Evolutionary conservation across 2,329 filamentous ascomycete species (phyloP).

Genomic region (Paecilomyces fulvus): DNA sequence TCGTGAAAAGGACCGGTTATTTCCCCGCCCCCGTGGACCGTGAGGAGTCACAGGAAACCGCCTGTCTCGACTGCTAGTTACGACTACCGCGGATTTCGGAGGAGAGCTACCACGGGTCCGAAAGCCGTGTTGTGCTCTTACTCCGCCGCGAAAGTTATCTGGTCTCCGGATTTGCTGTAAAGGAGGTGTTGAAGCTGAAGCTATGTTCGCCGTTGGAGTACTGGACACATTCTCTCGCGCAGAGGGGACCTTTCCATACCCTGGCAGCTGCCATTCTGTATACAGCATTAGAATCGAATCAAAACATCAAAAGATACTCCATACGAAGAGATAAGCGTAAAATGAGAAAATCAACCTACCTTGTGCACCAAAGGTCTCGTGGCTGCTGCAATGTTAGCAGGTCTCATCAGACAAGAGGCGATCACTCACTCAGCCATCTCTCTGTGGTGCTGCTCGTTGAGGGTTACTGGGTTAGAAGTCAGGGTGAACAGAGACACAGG

Average conservation of each 20-base stretch:
- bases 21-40: constrained; percentile 5
- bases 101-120: neutral
- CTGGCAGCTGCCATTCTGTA: constrained; percentile 17
- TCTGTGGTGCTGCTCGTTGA: neutral
- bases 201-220: neutral
- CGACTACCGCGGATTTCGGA: neutral
- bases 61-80: neutral
- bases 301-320: neutral
- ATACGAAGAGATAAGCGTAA: neutral
- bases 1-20: constrained; percentile 1
- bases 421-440: neutral
- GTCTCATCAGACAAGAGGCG: neutral
- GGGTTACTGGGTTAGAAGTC: neutral
- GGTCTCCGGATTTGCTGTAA: neutral
- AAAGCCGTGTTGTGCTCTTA: neutral
- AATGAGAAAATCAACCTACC: constrained; percentile 7
- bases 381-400: constrained; percentile 7
- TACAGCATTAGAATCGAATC: neutral
- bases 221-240: neutral
- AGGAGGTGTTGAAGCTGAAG: neutral
- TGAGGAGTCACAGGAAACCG: neutral
- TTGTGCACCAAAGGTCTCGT: constrained; percentile 15
- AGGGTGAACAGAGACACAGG: neutral
- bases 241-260: constrained; percentile 9
- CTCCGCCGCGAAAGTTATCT: neutral